Base-by-base conservation (phyloP, 371 early-diverging fungal species). In the Mortierella sp. region DNA sequence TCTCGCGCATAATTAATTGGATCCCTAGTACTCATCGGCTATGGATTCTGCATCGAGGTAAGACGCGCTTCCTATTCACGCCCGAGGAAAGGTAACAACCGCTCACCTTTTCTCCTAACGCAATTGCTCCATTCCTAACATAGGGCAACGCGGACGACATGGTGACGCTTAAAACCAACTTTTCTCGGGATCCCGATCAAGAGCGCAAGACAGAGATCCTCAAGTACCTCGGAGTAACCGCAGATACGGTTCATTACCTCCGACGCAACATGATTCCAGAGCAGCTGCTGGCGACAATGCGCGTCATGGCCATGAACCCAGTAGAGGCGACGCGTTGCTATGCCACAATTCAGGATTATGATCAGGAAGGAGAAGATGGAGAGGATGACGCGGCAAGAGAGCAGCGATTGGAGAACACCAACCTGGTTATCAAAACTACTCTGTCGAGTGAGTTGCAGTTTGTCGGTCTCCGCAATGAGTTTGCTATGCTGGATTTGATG, bases 281-380 rank as follows among this genome's bases (percentile, higher is more conserved):
- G 38, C 82, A 74, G 12, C 88, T 93, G 46, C 72, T 92, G 58
- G 83, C 88, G 60, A 78, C 91, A 48, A 91, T 94, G 90, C 90
- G 94, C 2, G 92, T 94, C 0, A 81, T 94, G 86, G 91, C 90
- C 10, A 94, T 94, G 94, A 94, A 91, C 48, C 80, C 79, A 18
- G 75, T 80, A 0, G 94, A 94, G 55, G 75, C 83, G 6, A 71
- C 78, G 4, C 71, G 74, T 43, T 91, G 87, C 54, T 65, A 35
- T 27, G 48, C 58, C 7, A 43, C 70, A 18, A 54, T 74, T 27
- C 55, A 75, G 4, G 71, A 82, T 7, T 44, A 54, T n/a, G 71
- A 81, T 12, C 63, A 54, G 49, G 21, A 71, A 46, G 63, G 55
- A 21, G 18, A 51, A 46, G 44, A 27, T n/a, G 24, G 54, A 44